Percentiles rank a stretch among this genome's conserved stretches.
These are phyloP conservation scores for Rhodotorula sp. DNA, from an alignment of 1,284 basidiomycete species.

Conservation along the genomic window DNA sequence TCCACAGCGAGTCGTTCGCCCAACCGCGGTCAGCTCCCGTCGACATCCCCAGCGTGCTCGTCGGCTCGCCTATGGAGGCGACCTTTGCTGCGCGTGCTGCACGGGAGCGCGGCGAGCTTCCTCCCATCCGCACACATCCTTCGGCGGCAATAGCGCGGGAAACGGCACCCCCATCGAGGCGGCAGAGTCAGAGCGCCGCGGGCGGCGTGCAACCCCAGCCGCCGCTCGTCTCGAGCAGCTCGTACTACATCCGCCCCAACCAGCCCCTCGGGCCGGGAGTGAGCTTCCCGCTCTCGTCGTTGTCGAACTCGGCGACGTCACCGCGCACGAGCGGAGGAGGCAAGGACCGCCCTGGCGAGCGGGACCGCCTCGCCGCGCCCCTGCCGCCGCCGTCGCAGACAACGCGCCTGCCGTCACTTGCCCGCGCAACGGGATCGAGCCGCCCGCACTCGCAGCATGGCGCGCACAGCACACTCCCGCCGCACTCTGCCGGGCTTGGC, in stretches of 20 bases:
- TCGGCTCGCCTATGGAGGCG: constrained; percentile 25
- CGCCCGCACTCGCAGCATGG: neutral
- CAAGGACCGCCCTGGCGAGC: neutral
- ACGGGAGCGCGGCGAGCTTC: constrained; percentile 4
- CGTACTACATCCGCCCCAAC: constrained; percentile 22
- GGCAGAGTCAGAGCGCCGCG: neutral
- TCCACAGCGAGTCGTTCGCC: neutral
- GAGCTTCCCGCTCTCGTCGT: neutral
- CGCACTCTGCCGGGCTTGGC: neutral
- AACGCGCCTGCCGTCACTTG: neutral
- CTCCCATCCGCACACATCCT: neutral
- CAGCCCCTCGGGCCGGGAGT: constrained; percentile 5
- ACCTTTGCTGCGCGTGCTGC: constrained; percentile 8
- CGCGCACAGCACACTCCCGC: neutral
- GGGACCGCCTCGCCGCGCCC: neutral
- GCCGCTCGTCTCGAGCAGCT: constrained; percentile 6
- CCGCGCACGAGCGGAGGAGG: neutral
- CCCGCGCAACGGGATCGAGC: neutral
- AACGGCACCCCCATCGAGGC: neutral
- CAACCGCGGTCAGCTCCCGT: neutral
- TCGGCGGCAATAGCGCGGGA: neutral
- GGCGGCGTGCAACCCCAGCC: constrained; percentile 2
- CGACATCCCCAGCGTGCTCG: constrained; percentile 23
- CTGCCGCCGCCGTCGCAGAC: too few species aligned
- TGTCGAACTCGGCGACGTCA: neutral